phyloP scores from a whole-genome alignment of 306 rosid genomes.

The Leucaena leucocephala region DNA sequence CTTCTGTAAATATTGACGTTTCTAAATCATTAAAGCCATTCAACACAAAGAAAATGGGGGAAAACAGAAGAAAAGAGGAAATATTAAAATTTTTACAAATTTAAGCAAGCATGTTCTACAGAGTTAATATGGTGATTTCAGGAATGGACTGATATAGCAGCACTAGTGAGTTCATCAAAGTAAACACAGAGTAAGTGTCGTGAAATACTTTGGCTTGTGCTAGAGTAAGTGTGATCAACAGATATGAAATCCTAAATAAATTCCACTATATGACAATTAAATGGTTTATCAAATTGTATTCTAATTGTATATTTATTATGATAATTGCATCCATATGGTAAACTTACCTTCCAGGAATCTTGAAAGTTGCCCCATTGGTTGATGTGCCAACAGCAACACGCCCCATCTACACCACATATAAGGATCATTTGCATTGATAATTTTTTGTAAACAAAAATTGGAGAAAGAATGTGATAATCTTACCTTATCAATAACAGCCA shows the following conservation, averaged over 20 bases:
- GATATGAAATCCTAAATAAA: conserved; percentile 17
- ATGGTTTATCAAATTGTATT: background rate
- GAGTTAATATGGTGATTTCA: background rate
- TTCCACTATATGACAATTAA: conserved; percentile 6
- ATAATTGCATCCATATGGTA: conserved; percentile 10
- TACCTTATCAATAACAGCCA: conserved; percentile 90
- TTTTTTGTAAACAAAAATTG: background rate
- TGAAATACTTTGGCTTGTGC: too few species aligned
- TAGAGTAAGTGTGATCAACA: too few species aligned
- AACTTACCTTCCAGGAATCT: conserved; percentile 93
- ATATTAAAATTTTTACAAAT: background rate
- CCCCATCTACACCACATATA: conserved; percentile 64
- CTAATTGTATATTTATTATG: conserved; percentile 1
- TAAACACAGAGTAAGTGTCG: background rate
- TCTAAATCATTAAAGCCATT: conserved; percentile 2
- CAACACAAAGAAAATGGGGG: background rate
- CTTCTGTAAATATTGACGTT: background rate
- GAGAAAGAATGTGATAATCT: conserved; percentile 26
- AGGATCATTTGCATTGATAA: conserved; percentile 22
- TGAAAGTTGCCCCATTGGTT: conserved; percentile 93
- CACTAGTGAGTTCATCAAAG: background rate
- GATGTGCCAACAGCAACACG: conserved; percentile 90
- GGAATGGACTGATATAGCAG: background rate
- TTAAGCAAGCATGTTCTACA: background rate
- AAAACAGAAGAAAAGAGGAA: background rate